Evolutionary conservation across 192 early-diverging fungal species (phyloP), one percentile per base, ranked within the genome.

Genomic region (Coemansia sp.): DNA sequence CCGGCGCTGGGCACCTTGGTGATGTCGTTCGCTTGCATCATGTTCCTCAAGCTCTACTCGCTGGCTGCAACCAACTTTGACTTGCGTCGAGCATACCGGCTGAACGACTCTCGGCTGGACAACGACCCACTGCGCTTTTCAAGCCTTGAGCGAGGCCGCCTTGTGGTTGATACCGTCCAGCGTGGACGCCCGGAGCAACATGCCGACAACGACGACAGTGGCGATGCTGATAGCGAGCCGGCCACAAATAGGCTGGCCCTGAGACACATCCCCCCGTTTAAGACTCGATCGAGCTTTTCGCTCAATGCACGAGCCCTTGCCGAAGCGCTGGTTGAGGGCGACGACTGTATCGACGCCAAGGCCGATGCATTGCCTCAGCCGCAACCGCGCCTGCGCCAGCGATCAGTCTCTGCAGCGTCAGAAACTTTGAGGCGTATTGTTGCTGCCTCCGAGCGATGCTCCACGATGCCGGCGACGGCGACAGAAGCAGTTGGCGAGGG

Each of bases 21-120:
- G 11, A 83, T 94, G 44, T 53, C 88, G 20, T 83, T 80, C 49
- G 87, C 89, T 3, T 78, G 90, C 8, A 85, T 95, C 68, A 87
- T 93, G 62, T 91, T 92, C 65, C 84, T 95, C 47, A 95, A 96
- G 86, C 83, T 95, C 60, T 88, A 89, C 20, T 95, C 93, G 20
- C 92, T 89, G 79, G 86, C 85, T 1, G 85, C 93, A 12, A 92
- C 93, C 18, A 94, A 94, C 85, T 87, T 87, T 66, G 93, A 93
- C 50, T 76, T 95, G 47, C 88, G 95, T 52, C 72, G 79, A 12
- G 85, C 86, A 8, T 87, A 87, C 41, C 70, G 86, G n/a, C 85
- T 86, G 64, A 85, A 79, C 50, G 76, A 82, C 53, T 53, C 71
- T 31, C 69, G 64, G 22, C 74, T 81, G 8, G 47, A 64, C 49